phyloP scores from a whole-genome alignment of 306 rosid species.

The Trifolium fragiferum region DNA sequence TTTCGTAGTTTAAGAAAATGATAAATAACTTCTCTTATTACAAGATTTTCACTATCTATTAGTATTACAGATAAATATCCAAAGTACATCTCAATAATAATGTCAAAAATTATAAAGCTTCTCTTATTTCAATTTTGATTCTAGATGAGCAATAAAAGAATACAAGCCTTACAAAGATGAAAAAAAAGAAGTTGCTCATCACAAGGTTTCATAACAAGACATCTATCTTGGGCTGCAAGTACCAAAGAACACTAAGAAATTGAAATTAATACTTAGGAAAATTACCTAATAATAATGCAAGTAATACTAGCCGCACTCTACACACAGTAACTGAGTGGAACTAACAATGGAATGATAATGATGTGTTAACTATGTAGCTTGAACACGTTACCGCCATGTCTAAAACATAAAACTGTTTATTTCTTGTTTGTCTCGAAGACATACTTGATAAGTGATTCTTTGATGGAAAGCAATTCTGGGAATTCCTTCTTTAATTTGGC shows the following conservation, averaged over 20 bases:
- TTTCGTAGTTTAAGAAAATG: not conserved
- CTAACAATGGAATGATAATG: slow-evolving; percentile 10
- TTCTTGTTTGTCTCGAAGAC: slow-evolving; percentile 82
- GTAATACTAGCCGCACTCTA: slow-evolving; percentile 34
- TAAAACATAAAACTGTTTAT: slow-evolving; percentile 40
- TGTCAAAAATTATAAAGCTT: not conserved
- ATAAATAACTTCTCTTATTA: not conserved
- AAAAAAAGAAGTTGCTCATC: slow-evolving; percentile 24
- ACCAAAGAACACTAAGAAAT: slow-evolving; percentile 19
- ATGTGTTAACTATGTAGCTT: not conserved
- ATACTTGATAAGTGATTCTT: slow-evolving; percentile 70
- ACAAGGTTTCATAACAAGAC: slow-evolving; percentile 32
- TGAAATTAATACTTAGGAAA: slow-evolving; percentile 26
- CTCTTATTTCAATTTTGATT: slow-evolving; percentile 34
- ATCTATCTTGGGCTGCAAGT: slow-evolving; percentile 29
- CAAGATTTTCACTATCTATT: not conserved
- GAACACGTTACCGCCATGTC: slow-evolving; percentile 16
- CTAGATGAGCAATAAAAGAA: slow-evolving; percentile 45
- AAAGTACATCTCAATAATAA: slow-evolving; percentile 18
- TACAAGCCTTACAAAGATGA: slow-evolving; percentile 19
- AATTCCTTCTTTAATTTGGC: slow-evolving; percentile 78
- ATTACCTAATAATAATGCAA: slow-evolving; percentile 29
- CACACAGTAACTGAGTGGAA: slow-evolving; percentile 32
- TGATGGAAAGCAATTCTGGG: slow-evolving; percentile 84
- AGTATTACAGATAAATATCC: slow-evolving; percentile 16